phyloP scores from a whole-genome alignment of 495 filamentous ascomycete species.

The Annulohypoxylon moriforme region DNA sequence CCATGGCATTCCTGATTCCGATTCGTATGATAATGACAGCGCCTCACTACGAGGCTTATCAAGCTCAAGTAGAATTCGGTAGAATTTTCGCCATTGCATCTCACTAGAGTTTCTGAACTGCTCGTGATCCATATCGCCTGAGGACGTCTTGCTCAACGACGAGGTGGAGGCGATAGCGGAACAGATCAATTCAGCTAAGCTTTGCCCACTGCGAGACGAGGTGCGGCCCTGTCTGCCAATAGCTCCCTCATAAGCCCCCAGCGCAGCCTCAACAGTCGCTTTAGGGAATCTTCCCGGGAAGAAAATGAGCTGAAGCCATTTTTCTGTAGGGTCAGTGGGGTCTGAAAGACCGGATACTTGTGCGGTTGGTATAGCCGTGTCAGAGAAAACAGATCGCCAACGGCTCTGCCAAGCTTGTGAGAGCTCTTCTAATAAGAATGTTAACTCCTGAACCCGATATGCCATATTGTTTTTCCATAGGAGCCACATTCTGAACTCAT shows the following conservation, averaged over 20 bases:
- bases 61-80: conserved; percentile 83
- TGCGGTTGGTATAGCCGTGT: conserved; percentile 66
- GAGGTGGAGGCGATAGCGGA: conserved; percentile 73
- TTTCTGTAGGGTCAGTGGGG: conserved; percentile 70
- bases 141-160: conserved; percentile 66
- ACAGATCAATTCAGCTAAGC: conserved; percentile 74
- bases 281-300: conserved; percentile 80
- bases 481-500: conserved; percentile 76
- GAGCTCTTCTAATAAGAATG: conserved; percentile 49
- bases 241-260: conserved; percentile 77
- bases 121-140: conserved; percentile 76
- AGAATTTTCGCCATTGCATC: conserved; percentile 90
- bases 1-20: conserved; percentile 78
- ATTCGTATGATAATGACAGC: conserved; percentile 79
- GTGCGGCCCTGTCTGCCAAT: conserved; percentile 55
- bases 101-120: conserved; percentile 76
- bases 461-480: conserved; percentile 87
- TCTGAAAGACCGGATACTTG: conserved; percentile 69
- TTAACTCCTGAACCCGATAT: conserved; percentile 73
- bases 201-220: conserved; percentile 57
- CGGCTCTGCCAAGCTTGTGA: conserved; percentile 70
- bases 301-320: conserved; percentile 81
- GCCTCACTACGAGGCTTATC: conserved; percentile 86
- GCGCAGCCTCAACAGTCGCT: conserved; percentile 82
- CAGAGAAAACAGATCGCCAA: conserved; percentile 78